Conservation (phyloP, 2,329 filamentous ascomycete genomes). For the Aspergillus proliferans region DNA sequence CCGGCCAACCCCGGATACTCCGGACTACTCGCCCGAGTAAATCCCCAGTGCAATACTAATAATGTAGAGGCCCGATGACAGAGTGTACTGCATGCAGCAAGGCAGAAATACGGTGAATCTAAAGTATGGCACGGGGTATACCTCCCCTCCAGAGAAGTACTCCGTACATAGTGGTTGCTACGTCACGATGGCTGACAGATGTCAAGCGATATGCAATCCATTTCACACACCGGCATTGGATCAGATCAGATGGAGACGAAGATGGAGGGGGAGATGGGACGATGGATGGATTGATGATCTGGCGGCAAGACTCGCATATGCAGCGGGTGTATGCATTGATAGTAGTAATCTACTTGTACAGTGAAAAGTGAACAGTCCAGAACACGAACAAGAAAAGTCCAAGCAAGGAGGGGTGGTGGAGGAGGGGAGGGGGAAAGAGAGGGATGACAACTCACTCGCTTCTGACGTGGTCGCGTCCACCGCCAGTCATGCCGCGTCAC, state of each 20-base stretch:
- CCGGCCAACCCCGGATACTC: background rate
- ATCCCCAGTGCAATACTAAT: background rate
- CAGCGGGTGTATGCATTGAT: background rate
- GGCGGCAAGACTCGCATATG: background rate
- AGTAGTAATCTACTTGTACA: background rate
- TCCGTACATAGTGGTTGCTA: too few relatives aligned
- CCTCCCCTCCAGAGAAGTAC: too few relatives aligned
- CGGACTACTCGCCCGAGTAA: background rate
- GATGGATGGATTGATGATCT: background rate
- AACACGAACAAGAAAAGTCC: too few relatives aligned
- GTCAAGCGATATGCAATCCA: too few relatives aligned
- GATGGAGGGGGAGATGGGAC: too few relatives aligned
- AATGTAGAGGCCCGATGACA: background rate
- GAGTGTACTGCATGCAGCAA: background rate
- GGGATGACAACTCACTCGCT: background rate
- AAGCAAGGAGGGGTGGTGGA: background rate
- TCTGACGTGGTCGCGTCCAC: conserved; percentile 17
- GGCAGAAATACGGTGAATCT: too few relatives aligned
- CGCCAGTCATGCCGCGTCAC: conserved; percentile 14
- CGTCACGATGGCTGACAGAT: too few relatives aligned
- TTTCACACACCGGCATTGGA: too few relatives aligned
- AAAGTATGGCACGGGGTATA: too few relatives aligned
- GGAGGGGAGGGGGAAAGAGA: background rate
- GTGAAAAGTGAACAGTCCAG: too few relatives aligned
- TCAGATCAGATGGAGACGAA: too few relatives aligned